Evolutionary conservation across 2,329 filamentous ascomycete species (phyloP).

Genomic region (Coccinonectria pachysandricola): DNA sequence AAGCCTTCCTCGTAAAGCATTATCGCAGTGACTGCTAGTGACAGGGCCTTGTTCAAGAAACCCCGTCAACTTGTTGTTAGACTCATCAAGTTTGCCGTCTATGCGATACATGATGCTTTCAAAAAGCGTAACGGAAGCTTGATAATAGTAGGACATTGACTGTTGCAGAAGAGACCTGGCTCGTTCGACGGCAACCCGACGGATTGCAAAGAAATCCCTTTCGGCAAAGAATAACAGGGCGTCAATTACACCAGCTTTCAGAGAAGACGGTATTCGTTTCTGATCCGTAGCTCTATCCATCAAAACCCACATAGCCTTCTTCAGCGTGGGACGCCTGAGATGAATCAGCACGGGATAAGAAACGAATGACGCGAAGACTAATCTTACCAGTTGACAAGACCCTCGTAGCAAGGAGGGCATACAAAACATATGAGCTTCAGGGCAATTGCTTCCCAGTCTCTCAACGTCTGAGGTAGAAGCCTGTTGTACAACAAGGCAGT

Average conservation of each 20-base stretch:
- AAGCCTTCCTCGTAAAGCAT: constrained; percentile 20
- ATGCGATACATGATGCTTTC: constrained; percentile 22
- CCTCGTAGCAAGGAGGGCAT: constrained; percentile 23
- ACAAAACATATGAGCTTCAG: constrained; percentile 19
- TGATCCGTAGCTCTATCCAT: constrained; percentile 11
- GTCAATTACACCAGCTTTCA: constrained; percentile 16
- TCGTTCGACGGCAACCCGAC: constrained; percentile 13
- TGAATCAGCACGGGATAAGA: constrained; percentile 2
- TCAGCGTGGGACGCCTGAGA: constrained; percentile 14
- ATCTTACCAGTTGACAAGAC: constrained; percentile 21
- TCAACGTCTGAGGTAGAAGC: constrained; percentile 8
- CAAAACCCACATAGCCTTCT: constrained; percentile 18
- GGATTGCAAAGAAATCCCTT: constrained; percentile 18
- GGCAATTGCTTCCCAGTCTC: constrained; percentile 11
- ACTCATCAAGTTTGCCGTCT: constrained; percentile 16
- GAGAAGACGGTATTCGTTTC: constrained; percentile 7
- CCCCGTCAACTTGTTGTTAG: constrained; percentile 15
- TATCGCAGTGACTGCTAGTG: constrained; percentile 15
- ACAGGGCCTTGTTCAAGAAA: constrained; percentile 12
- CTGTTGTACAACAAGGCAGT: not conserved
- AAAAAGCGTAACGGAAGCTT: constrained; percentile 21
- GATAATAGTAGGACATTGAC: constrained; percentile 22
- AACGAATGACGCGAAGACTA: no score
- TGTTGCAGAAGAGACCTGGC: constrained; percentile 16
- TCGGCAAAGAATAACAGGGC: constrained; percentile 22